Conservation (phyloP, 192 early-diverging fungal genomes). For the Coemansia sp. region DNA sequence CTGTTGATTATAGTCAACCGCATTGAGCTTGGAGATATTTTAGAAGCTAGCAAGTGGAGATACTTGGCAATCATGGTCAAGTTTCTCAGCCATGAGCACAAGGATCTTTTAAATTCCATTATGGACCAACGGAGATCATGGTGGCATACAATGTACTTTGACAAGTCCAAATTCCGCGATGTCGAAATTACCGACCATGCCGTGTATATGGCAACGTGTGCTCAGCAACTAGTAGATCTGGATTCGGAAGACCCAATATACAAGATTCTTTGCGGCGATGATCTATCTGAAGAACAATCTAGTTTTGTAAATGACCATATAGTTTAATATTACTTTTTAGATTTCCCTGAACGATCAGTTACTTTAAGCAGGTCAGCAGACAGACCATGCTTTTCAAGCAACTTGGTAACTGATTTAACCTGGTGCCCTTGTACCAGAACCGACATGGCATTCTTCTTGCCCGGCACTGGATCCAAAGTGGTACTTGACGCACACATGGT, state of each 20-base stretch:
- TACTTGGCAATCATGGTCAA: conserved; percentile 12
- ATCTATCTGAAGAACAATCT: neutral
- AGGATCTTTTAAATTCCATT: conserved; percentile 3
- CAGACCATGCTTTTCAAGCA: conserved; percentile 35
- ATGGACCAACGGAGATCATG: conserved; percentile 24
- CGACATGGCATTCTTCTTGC: conserved; percentile 29
- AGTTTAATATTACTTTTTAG: conserved; percentile 19
- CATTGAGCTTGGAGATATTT: conserved; percentile 31
- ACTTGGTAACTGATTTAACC: conserved; percentile 19
- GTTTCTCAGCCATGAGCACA: neutral
- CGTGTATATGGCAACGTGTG: conserved; percentile 29
- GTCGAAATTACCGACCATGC: neutral
- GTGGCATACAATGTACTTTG: conserved; percentile 34
- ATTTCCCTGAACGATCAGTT: conserved; percentile 45
- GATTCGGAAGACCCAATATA: conserved; percentile 17
- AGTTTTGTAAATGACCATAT: conserved; percentile 24
- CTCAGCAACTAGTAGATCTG: conserved; percentile 20
- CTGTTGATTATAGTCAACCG: conserved; percentile 19
- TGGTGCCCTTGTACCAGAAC: conserved; percentile 53
- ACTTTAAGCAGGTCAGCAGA: conserved; percentile 26
- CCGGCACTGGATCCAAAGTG: conserved; percentile 33
- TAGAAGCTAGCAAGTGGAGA: conserved; percentile 19
- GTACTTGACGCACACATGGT: conserved; percentile 47
- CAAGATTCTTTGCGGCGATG: conserved; percentile 13
- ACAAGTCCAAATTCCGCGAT: conserved; percentile 2